Evolutionary conservation across 2,329 filamentous ascomycete species (phyloP).

Genomic region (Phialocephala subalpina): DNA sequence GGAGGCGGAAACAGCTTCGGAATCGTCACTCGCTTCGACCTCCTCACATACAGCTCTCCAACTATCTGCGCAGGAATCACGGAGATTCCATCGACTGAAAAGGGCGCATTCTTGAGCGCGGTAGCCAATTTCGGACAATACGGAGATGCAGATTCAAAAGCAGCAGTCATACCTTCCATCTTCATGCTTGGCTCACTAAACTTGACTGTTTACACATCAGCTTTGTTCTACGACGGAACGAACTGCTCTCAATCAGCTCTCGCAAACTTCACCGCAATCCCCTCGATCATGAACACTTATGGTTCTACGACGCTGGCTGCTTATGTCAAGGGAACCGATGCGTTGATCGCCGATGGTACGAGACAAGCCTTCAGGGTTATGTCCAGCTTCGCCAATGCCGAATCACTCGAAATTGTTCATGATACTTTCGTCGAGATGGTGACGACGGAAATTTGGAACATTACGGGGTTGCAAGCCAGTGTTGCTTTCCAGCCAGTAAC

Average conservation of each 20-base stretch:
- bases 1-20: constrained; percentile 47
- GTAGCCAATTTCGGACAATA: constrained; percentile 26
- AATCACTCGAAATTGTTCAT: constrained; percentile 27
- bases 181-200: constrained; percentile 26
- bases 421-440: constrained; percentile 30
- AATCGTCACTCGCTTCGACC: constrained; percentile 48
- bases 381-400: constrained; percentile 23
- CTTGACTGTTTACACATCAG: constrained; percentile 24
- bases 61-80: constrained; percentile 24
- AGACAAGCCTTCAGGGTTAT: constrained; percentile 26
- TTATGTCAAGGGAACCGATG: constrained; percentile 23
- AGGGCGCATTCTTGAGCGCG: constrained; percentile 20
- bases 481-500: constrained; percentile 28
- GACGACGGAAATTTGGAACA: constrained; percentile 20
- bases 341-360: constrained; percentile 23
- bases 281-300: constrained; percentile 22
- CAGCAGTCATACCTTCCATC: constrained; percentile 31
- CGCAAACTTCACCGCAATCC: constrained; percentile 25
- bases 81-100: constrained; percentile 15
- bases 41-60: constrained; percentile 44
- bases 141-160: constrained; percentile 26
- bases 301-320: constrained; percentile 22
- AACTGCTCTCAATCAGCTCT: constrained; percentile 26
- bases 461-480: constrained; percentile 25
- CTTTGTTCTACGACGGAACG: constrained; percentile 29